Conservation (phyloP, 2,329 filamentous ascomycete species). For the Fusarium nematophilum region DNA sequence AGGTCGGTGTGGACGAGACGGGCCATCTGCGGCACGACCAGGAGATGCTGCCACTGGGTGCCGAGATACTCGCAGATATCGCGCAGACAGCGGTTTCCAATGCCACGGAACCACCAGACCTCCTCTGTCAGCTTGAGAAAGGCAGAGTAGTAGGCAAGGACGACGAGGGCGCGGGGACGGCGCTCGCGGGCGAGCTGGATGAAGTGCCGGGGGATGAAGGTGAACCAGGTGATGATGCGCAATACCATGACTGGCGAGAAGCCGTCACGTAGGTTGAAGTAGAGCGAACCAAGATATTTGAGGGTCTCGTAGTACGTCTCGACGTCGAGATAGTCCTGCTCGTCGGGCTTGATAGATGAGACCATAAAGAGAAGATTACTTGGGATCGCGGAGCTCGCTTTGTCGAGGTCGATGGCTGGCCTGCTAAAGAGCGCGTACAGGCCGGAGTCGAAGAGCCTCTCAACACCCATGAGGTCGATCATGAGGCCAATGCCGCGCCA, state of each 20-base stretch:
- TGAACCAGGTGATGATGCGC: slow-evolving; percentile 65
- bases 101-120: slow-evolving; percentile 63
- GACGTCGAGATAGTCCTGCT: slow-evolving; percentile 54
- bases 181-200: slow-evolving; percentile 55
- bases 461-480: slow-evolving; percentile 49
- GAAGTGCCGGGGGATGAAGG: slow-evolving; percentile 59
- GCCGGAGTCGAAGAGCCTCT: slow-evolving; percentile 52
- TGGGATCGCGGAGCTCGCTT: slow-evolving; percentile 56
- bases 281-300: slow-evolving; percentile 63
- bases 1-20: slow-evolving; percentile 47
- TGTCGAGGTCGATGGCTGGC: slow-evolving; percentile 60
- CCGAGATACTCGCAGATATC: slow-evolving; percentile 57
- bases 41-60: slow-evolving; percentile 53
- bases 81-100: slow-evolving; percentile 58
- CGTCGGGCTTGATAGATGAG: slow-evolving; percentile 54
- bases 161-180: slow-evolving; percentile 60
- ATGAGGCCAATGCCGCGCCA: slow-evolving; percentile 66
- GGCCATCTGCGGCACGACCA: slow-evolving; percentile 56
- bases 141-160: slow-evolving; percentile 63
- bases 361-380: slow-evolving; percentile 62
- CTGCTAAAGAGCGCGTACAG: slow-evolving; percentile 61
- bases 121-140: slow-evolving; percentile 58
- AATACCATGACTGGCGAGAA: slow-evolving; percentile 58
- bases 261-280: slow-evolving; percentile 59
- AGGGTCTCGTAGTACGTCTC: slow-evolving; percentile 59